Evolutionary conservation across 176 grass and related monocot genomes (phyloP).

Genomic region (Zizania latifolia): DNA sequence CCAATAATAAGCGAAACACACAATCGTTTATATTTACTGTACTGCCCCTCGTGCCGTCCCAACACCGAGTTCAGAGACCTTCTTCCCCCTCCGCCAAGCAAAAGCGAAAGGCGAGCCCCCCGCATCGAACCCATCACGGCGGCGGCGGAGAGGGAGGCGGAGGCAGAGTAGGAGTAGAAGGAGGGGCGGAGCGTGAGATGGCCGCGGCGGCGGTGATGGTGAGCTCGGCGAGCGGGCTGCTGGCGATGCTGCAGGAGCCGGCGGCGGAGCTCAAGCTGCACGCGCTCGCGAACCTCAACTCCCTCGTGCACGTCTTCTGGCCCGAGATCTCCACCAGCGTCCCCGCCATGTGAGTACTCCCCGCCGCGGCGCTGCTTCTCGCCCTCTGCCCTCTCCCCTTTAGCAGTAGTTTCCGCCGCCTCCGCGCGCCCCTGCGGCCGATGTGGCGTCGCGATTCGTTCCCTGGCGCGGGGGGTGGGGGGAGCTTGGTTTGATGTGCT

Average conservation of each 20-base stretch:
- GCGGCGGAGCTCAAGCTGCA: slow-evolving; percentile 69
- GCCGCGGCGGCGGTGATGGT: slow-evolving; percentile 42
- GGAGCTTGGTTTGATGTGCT: not conserved
- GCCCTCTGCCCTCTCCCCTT: not conserved
- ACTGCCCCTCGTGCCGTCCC: too few relatives aligned
- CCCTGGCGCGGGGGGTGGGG: not conserved
- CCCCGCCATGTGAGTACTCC: slow-evolving; percentile 53
- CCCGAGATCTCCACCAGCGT: slow-evolving; percentile 86
- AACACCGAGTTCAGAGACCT: too few relatives aligned
- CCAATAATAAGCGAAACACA: too few relatives aligned
- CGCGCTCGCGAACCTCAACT: slow-evolving; percentile 71
- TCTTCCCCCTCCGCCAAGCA: too few relatives aligned
- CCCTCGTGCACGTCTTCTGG: slow-evolving; percentile 74
- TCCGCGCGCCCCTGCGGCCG: not conserved
- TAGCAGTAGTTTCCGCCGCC: not conserved
- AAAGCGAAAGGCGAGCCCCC: too few relatives aligned
- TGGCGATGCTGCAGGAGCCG: slow-evolving; percentile 75
- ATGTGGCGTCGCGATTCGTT: not conserved
- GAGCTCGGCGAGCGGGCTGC: slow-evolving; percentile 70
- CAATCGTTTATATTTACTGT: too few relatives aligned
- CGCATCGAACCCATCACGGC: too few relatives aligned
- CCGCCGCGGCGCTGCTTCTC: too few relatives aligned
- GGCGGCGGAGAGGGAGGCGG: not conserved
- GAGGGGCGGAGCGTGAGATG: not conserved
- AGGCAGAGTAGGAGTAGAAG: not conserved